Percentiles rank a stretch among this genome's conserved stretches.
Conservation (phyloP, 345 rosid genomes). For the Gossypium turneri region DNA sequence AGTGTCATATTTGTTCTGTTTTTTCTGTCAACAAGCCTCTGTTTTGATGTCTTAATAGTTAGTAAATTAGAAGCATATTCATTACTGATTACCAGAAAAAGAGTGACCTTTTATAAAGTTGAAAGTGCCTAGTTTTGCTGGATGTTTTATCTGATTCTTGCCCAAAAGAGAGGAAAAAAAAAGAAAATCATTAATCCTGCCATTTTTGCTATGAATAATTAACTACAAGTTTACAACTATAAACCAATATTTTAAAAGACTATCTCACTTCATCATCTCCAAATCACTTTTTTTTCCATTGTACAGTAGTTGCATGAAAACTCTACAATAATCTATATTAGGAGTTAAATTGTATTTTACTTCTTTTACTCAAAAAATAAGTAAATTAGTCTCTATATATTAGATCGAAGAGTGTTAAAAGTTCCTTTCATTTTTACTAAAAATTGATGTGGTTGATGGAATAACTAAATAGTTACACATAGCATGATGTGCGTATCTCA, state of each 20-base stretch:
- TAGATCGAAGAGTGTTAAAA: no score
- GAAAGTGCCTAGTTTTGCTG: background rate
- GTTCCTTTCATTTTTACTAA: accelerated
- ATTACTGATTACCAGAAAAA: background rate
- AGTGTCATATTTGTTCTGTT: background rate
- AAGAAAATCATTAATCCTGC: background rate
- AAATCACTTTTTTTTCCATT: background rate
- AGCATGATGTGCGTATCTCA: no score
- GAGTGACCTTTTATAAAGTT: background rate
- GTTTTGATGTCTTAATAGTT: background rate
- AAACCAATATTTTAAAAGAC: background rate
- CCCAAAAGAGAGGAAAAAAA: no score
- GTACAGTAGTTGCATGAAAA: no score
- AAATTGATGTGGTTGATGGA: accelerated
- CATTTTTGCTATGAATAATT: background rate
- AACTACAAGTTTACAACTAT: background rate
- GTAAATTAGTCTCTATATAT: accelerated
- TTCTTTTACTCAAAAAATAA: no score
- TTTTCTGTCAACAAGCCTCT: background rate
- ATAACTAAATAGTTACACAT: no score
- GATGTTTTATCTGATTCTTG: no score
- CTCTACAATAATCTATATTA: no score
- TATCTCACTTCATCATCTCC: no score
- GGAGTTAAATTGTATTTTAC: no score
- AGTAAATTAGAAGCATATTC: background rate